Base-by-base conservation (phyloP, 2,329 filamentous ascomycete genomes). In the Alternaria sp. region DNA sequence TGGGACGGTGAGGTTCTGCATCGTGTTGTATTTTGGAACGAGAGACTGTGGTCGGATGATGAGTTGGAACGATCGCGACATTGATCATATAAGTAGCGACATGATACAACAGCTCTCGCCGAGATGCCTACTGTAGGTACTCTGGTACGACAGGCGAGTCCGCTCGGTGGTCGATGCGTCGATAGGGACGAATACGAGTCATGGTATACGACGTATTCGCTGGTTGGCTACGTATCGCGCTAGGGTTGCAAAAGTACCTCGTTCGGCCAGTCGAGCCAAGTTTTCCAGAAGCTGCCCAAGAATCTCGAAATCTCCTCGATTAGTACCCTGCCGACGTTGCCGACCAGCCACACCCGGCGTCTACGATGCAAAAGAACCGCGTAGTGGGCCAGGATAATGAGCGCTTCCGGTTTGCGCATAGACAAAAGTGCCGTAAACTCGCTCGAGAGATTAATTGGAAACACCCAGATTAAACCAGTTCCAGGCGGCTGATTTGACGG, bases 181-280 rank as follows among this genome's bases (percentile, higher is more conserved):
- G 12, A 32, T 8, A 3, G 9, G 17, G 28, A 32, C 17, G 50
- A 52, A 21, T 28, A 11, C 30, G 30, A 52, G 32, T n/a, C 19
- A 40, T 9, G 17, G 11, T 8, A 52, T 52, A 52, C 50, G 49
- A 44, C 26, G 51, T 47, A 63, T 30, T 28, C 54, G 30, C 15
- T 47, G 23, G 25, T 47, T 17, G 45, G 45, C 45, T 47, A 8
- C 21, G 45, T 47, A 47, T 47, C 25, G 45, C 45, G 8, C 45
- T 47, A 21, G 32, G 30, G 1, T 19, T n/a, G 50, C 28, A 5
- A 13, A n/a, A 66, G 50, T 12, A 65, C 40, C 19, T 66, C 21
- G 26, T 73, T 71, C 13, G 70, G 71, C 71, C 69, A 74, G 6
- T 65, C 59, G 10, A 72, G 69, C 65, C 69, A 72, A n/a, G 63